Conservation (phyloP, 805 yeast species). For the Saccharomycopsis javanensis region DNA sequence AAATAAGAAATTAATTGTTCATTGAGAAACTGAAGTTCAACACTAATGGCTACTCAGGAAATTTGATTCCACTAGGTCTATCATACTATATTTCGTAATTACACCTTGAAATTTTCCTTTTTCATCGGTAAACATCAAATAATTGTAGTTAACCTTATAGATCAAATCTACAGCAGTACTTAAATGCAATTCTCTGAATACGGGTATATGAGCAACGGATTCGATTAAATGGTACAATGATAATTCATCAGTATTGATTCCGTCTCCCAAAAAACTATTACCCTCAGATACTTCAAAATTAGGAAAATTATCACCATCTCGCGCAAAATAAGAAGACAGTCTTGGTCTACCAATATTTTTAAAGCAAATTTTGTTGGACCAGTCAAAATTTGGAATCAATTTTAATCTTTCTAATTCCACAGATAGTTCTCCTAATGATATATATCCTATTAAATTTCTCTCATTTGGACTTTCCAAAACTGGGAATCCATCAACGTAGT, state of each 20-base stretch:
- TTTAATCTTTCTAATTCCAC: constrained; percentile 23
- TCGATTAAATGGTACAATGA: constrained; percentile 14
- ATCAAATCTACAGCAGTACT: constrained; percentile 25
- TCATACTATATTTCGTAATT: constrained; percentile 20
- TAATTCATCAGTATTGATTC: background rate
- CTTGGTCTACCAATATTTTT: constrained; percentile 3
- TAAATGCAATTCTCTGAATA: constrained; percentile 18
- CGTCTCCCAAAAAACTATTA: background rate
- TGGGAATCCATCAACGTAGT: constrained; percentile 28
- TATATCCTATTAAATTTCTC: constrained; percentile 34
- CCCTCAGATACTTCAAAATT: constrained; percentile 6
- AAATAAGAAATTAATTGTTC: background rate
- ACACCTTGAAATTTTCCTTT: constrained; percentile 18
- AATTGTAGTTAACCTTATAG: constrained; percentile 25
- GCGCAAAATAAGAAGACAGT: background rate
- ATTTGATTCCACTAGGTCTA: constrained; percentile 12
- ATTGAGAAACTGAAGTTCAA: background rate
- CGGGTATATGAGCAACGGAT: constrained; percentile 8
- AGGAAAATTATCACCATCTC: background rate
- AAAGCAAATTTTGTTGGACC: constrained; percentile 3
- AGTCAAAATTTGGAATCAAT: constrained; percentile 4
- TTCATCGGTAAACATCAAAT: constrained; percentile 20
- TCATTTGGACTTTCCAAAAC: constrained; percentile 30
- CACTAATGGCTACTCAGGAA: constrained; percentile 1
- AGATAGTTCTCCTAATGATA: constrained; percentile 31